Base-by-base conservation (phyloP, 2,329 filamentous ascomycete species). In the Didymosphaeria variabile region DNA sequence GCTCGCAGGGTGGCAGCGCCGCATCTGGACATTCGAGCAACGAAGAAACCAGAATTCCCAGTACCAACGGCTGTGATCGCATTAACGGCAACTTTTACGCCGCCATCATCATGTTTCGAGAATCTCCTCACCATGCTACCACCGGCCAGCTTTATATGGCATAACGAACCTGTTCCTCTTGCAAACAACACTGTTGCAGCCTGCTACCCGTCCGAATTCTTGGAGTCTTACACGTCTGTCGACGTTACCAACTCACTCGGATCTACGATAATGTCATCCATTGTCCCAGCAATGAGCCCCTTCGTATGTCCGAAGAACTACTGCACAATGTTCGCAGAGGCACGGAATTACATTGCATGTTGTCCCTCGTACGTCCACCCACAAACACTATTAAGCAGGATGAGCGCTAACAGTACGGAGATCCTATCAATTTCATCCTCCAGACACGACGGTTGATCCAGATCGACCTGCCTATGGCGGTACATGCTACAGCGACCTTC, bases 391-490 rank as follows among this genome's bases (percentile, higher is more conserved):
- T 3, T 52, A 5, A 10, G 1, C 19, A 9, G 17, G 6, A 31
- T 38, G 34, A 10, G 15, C 21, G 50, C 54, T 62, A 6, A 61
- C 50, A 21, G 19, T 46, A 8, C 12, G 3, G 29, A 73, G 71
- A 8, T 63, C 63, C 3, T 73, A 64, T 45, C 45, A 58, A n/a
- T 67, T 74, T 9, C 54, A 64, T 23, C 44, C 53, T 9, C 71
- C 71, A 19, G 50, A 58, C 23, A 62, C 54, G 0, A 66, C 64
- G 13, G 44, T 67, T 3, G 63, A 70, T 36, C 42, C 60, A 15
- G 60, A 63, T 29, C 65, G 71, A 17, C 71, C 71, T 17, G 67
- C 56, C 17, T 74, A 74, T 45, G 71, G 71, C 13, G 71, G 70
- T 5, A 71, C 68, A 10, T 74, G 71, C 51, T 70, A 68, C 58